These are phyloP conservation scores for Teunomyces gatunensis DNA, from an alignment of 805 yeast species.

Conservation along the genomic window DNA sequence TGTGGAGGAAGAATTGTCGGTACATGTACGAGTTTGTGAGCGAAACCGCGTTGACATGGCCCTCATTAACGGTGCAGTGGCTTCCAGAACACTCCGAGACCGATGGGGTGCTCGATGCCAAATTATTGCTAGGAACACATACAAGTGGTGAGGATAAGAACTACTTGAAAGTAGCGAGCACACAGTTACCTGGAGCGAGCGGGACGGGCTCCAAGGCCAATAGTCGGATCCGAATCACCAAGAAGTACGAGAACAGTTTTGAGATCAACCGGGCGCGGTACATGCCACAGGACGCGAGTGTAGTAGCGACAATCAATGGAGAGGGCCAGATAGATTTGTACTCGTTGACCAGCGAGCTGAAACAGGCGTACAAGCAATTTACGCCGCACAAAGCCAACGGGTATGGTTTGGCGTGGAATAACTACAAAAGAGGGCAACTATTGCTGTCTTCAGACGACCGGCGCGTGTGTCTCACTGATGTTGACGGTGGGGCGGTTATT, in stretches of 20 bases:
- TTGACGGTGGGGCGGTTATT: slow-evolving; percentile 14
- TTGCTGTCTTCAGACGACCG: slow-evolving; percentile 67
- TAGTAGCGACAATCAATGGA: slow-evolving; percentile 68
- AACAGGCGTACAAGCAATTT: slow-evolving; percentile 28
- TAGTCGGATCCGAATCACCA: slow-evolving; percentile 58
- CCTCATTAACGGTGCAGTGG: slow-evolving; percentile 79
- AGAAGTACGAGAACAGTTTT: slow-evolving; percentile 57
- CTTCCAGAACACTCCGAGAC: slow-evolving; percentile 43
- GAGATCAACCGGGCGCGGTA: slow-evolving; percentile 74
- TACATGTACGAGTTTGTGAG: slow-evolving; percentile 81
- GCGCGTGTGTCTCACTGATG: slow-evolving; percentile 62
- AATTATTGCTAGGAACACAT: slow-evolving; percentile 66
- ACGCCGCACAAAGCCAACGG: slow-evolving; percentile 65
- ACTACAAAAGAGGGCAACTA: slow-evolving; percentile 45
- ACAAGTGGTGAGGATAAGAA: slow-evolving; percentile 68
- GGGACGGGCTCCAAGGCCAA: slow-evolving; percentile 29
- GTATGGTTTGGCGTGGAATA: slow-evolving; percentile 71
- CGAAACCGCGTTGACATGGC: slow-evolving; percentile 81
- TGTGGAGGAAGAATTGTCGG: slow-evolving; percentile 80
- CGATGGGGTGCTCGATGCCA: slow-evolving; percentile 41
- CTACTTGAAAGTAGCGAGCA: slow-evolving; percentile 62
- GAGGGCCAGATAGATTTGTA: slow-evolving; percentile 59
- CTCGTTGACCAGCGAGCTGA: slow-evolving; percentile 29
- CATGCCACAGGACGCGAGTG: slow-evolving; percentile 57
- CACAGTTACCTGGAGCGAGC: slow-evolving; percentile 51